phyloP scores from a whole-genome alignment of 2,329 filamentous ascomycete genomes.

The Paecilomyces niveus region DNA sequence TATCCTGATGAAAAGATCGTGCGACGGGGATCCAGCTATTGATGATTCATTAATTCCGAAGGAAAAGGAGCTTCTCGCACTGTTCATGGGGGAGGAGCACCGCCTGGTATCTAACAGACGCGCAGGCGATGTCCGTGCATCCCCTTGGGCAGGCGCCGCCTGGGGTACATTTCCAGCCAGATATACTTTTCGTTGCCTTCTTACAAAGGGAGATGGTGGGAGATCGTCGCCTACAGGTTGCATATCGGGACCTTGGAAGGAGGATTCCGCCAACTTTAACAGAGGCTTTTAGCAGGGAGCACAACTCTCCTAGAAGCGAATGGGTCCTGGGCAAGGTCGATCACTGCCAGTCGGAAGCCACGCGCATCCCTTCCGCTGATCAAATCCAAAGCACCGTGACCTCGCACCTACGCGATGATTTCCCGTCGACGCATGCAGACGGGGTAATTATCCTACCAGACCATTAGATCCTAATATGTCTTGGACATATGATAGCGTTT shows the following conservation, averaged over 20 bases:
- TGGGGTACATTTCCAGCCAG: not conserved
- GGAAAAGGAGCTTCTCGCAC: not conserved
- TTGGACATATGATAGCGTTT: not conserved
- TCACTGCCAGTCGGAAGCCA: not conserved
- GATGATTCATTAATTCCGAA: not conserved
- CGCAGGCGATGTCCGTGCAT: not conserved
- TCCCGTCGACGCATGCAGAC: not conserved
- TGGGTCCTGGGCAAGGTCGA: not conserved
- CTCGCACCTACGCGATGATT: not conserved
- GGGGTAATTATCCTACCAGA: not conserved
- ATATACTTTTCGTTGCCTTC: not conserved
- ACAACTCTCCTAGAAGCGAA: conserved; percentile 10
- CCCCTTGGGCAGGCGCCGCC: not conserved
- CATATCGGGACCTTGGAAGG: not conserved
- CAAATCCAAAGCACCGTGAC: not conserved
- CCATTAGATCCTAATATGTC: not conserved
- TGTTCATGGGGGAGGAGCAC: not conserved
- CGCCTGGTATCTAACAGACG: not conserved
- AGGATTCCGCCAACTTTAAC: not conserved
- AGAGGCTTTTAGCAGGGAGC: conserved; percentile 8
- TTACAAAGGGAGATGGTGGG: not conserved
- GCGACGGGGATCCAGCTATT: not conserved
- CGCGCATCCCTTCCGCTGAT: not conserved
- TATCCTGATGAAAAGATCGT: not conserved
- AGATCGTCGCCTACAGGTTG: not conserved